Percentiles rank a stretch among this genome's conserved stretches.
Conservation (phyloP, 1,284 basidiomycete genomes). For the Chiua sp. region DNA sequence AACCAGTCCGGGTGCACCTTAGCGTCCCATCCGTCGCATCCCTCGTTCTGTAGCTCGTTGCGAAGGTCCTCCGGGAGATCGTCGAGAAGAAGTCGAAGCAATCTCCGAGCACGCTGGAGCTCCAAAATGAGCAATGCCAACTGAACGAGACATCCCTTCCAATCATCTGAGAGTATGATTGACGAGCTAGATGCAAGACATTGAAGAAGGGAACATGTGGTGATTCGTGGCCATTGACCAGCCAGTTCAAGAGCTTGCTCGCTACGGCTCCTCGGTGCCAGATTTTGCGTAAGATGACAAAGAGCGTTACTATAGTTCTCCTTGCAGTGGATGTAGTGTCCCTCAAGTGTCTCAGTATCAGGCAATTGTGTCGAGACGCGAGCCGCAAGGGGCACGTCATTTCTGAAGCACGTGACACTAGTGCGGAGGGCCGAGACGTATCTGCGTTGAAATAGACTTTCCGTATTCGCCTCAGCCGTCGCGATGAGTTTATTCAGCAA, state of each 20-base stretch:
- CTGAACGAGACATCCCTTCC: conserved; percentile 33
- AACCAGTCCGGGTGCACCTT: conserved; percentile 45
- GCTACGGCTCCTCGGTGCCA: conserved; percentile 13
- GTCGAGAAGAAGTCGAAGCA: conserved; percentile 10
- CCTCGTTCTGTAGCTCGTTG: conserved; percentile 39
- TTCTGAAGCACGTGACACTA: conserved; percentile 20
- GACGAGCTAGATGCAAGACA: conserved; percentile 26
- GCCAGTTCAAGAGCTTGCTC: conserved; percentile 23
- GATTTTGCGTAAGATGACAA: conserved; percentile 4
- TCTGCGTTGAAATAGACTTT: conserved; percentile 14
- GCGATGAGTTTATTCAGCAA: no score
- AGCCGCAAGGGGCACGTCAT: conserved; percentile 1
- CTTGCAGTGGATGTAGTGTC: conserved; percentile 9
- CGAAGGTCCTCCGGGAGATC: conserved; percentile 32
- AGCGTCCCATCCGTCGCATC: conserved; percentile 18
- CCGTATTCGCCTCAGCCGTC: not conserved
- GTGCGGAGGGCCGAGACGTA: conserved; percentile 18
- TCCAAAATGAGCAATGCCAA: conserved; percentile 35
- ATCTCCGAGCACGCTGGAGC: conserved; percentile 39
- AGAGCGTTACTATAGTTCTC: conserved; percentile 7
- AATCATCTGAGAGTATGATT: conserved; percentile 17
- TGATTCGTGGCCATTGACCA: conserved; percentile 40
- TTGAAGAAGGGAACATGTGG: conserved; percentile 29
- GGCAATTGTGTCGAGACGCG: not conserved
- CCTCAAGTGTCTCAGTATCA: conserved; percentile 12